Conservation (phyloP, 306 rosid genomes). For the Benincasa hispida region DNA sequence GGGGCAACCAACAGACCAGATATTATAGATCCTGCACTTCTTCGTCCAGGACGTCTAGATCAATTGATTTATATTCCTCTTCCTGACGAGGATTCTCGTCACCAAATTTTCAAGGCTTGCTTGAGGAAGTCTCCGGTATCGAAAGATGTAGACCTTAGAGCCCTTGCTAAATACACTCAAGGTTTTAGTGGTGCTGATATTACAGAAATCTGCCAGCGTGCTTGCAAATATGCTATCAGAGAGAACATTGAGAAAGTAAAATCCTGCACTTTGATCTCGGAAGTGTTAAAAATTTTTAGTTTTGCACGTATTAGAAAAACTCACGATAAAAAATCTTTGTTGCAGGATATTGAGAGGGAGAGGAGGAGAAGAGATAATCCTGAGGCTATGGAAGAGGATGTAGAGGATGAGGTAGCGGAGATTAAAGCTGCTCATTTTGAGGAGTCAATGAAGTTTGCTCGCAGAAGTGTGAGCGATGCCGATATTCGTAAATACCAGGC, state of each 20-base stretch:
- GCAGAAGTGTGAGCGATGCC: conserved; percentile 19
- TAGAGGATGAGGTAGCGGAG: conserved; percentile 14
- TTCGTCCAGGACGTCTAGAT: conserved; percentile 36
- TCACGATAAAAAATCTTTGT: not conserved
- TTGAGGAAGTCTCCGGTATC: conserved; percentile 22
- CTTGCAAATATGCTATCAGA: conserved; percentile 25
- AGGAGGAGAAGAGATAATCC: conserved; percentile 13
- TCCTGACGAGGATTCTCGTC: conserved; percentile 19
- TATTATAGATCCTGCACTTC: conserved; percentile 37
- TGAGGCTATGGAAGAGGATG: conserved; percentile 21
- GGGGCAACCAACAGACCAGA: conserved; percentile 41
- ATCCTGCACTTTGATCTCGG: not conserved
- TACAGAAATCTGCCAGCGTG: conserved; percentile 23
- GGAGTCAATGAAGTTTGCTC: conserved; percentile 23
- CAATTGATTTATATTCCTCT: conserved; percentile 23
- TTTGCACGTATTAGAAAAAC: not conserved
- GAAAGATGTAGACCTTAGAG: conserved; percentile 16
- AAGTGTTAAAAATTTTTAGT: not conserved
- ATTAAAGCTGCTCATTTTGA: conserved; percentile 16
- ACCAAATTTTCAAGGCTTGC: conserved; percentile 21
- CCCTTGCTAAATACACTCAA: conserved; percentile 16
- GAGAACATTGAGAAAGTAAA: conserved; percentile 18
- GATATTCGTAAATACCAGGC: conserved; percentile 20
- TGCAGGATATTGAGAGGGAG: conserved; percentile 21
- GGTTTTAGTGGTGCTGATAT: conserved; percentile 25